Base-by-base conservation (phyloP, 169 alveolate genomes). In the Cryptosporidium viatorum region DNA sequence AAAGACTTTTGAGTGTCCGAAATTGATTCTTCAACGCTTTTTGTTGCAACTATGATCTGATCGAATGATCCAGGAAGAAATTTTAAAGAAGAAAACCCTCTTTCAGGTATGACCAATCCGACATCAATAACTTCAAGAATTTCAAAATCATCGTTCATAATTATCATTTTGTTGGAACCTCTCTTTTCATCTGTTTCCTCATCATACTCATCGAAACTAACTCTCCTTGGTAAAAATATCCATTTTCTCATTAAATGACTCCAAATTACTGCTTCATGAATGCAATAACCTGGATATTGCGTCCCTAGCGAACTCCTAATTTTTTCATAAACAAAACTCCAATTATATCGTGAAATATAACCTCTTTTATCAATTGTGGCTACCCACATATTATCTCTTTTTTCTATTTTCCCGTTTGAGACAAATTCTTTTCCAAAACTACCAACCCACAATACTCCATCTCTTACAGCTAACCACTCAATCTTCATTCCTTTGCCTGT, bases 241-340 rank as follows among this genome's bases (percentile, higher is more conserved):
- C 93, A 91, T 9, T 84, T 91, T 60, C 74, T 18, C 80, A 70
- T 43, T 5, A 43, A 69, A 52, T 73, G 86, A 67, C 94, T 91
- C 93, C 93, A 91, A 71, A 41, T 26, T 45, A 91, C 91, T 14
- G 94, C 94, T 58, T 91, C 94, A 35, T 91, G 94, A 33, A 91
- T 91, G 31, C 80, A 39, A 58, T 91, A 91, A 12, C 94, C 94
- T 23, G 94, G 93, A 31, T 62, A 73, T 14, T 55, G 58, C 18
- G 84, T 67, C n/a, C 86, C 85, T 3, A 91, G 86, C 21, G 93
- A 91, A 23, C 65, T 67, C 50, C 93, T 60, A 35, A 91, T 51
- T 12, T 33, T 69, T 9, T 85, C 75, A 52, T 91, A 91, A 31
- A 58, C 84, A 26, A 33, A 41, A 9, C 21, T 35, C 94, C 94